Percentiles rank a stretch among this genome's conserved stretches.
These are phyloP conservation scores for Colletotrichum camelliae DNA, from an alignment of 2,329 filamentous ascomycete genomes.

Conservation along the genomic window DNA sequence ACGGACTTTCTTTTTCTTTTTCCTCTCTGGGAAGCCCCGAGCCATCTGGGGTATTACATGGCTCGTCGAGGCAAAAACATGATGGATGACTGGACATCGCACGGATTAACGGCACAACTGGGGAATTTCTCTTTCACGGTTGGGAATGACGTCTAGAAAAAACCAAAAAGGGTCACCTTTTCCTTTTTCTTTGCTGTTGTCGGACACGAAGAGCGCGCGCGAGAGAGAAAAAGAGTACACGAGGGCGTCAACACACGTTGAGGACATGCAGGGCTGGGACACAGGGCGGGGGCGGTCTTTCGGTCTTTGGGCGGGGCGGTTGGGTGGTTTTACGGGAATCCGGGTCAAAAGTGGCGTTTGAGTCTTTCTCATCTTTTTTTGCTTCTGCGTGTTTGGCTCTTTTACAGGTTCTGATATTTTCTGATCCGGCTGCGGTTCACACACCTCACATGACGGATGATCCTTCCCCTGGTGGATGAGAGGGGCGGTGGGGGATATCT, in stretches of 20 bases:
- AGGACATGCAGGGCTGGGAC: not conserved
- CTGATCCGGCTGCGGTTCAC: not conserved
- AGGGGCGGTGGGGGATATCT: not conserved
- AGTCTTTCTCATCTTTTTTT: not conserved
- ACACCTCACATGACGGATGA: not conserved
- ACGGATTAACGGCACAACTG: constrained; percentile 17
- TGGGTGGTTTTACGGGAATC: not conserved
- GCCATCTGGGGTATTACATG: not conserved
- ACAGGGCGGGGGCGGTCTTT: not conserved
- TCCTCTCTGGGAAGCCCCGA: not conserved
- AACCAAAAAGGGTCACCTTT: not conserved
- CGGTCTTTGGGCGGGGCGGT: not conserved
- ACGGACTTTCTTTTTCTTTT: constrained; percentile 16
- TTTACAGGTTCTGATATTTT: not conserved
- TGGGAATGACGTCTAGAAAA: not conserved
- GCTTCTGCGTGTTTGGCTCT: not conserved
- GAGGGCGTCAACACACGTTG: not conserved
- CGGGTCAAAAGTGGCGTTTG: not conserved
- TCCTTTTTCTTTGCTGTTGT: not conserved
- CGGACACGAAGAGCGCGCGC: not conserved
- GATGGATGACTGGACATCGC: constrained; percentile 21
- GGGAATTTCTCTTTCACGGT: not conserved
- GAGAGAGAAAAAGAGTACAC: not conserved
- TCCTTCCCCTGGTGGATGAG: not conserved
- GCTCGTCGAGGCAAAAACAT: not conserved